Percentiles rank a stretch among this genome's conserved stretches.
Evolutionary conservation across 1,284 basidiomycete species (phyloP).

Genomic region (Ustilago tritici): DNA sequence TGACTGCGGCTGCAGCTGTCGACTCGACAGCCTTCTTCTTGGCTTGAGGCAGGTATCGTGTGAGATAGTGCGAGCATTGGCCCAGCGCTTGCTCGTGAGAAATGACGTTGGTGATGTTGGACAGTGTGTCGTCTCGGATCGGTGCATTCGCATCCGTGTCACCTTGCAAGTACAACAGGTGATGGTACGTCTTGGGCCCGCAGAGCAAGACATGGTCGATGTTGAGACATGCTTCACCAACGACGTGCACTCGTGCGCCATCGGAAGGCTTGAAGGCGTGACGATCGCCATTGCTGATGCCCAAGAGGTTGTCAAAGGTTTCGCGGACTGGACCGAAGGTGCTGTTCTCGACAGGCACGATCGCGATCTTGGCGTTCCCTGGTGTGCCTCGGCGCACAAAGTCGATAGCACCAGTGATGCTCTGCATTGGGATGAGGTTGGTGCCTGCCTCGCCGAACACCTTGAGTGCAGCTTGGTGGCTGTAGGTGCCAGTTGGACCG

Average conservation of each 20-base stretch:
- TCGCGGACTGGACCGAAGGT: constrained; percentile 49
- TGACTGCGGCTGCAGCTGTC: constrained; percentile 45
- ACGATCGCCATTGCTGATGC: constrained; percentile 45
- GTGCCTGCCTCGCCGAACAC: constrained; percentile 39
- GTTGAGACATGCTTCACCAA: constrained; percentile 43
- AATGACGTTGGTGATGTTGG: constrained; percentile 54
- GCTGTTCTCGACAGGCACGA: constrained; percentile 52
- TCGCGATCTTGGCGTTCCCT: constrained; percentile 50
- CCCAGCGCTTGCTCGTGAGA: constrained; percentile 57
- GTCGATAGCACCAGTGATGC: constrained; percentile 51
- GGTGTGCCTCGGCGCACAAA: constrained; percentile 51
- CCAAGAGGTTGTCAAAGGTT: constrained; percentile 43
- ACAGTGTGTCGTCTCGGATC: constrained; percentile 46
- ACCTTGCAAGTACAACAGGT: constrained; percentile 44
- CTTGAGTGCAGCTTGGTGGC: constrained; percentile 51
- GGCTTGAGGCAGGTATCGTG: constrained; percentile 46
- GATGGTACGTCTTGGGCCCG: constrained; percentile 51
- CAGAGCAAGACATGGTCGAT: constrained; percentile 52
- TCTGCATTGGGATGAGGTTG: constrained; percentile 52
- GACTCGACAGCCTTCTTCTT: constrained; percentile 49
- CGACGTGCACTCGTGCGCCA: constrained; percentile 35
- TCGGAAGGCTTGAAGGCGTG: constrained; percentile 33
- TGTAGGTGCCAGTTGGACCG: constrained; percentile 50
- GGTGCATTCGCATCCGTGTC: constrained; percentile 29
- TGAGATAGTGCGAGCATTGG: constrained; percentile 48